These are phyloP conservation scores for Quercus bicolor DNA, from an alignment of 306 rosid genomes.

Conservation along the genomic window DNA sequence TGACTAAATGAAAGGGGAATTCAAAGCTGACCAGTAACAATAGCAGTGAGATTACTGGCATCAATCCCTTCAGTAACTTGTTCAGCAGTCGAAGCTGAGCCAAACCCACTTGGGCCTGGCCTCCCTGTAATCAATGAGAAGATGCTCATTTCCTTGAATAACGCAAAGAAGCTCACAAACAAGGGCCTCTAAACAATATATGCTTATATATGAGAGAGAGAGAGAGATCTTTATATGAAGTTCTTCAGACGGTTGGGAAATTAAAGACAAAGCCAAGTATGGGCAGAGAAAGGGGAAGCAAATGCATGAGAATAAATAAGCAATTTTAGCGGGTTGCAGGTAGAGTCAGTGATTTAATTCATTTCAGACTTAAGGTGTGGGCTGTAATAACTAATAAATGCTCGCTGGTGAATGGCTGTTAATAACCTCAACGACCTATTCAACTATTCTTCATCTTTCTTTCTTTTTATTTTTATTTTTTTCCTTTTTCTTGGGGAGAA, in stretches of 20 bases:
- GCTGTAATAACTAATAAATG: conserved; percentile 43
- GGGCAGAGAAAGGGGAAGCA: conserved; percentile 17
- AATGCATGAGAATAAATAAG: conserved; percentile 20
- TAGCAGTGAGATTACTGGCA: conserved; percentile 61
- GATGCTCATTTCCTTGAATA: conserved; percentile 31
- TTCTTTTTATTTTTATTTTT: too few species aligned
- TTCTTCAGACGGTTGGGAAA: background rate
- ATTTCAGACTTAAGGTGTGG: background rate
- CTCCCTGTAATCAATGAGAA: conserved; percentile 64
- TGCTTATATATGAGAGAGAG: background rate
- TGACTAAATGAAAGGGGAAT: background rate
- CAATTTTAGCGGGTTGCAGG: background rate
- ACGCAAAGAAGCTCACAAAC: background rate
- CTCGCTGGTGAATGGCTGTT: conserved; percentile 36
- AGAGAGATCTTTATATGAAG: background rate
- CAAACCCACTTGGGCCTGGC: conserved; percentile 75
- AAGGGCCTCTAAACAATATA: background rate
- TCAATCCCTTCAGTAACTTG: conserved; percentile 71
- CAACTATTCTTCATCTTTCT: background rate
- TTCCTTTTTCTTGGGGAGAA: too few species aligned
- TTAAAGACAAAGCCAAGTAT: background rate
- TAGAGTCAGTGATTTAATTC: conserved; percentile 22
- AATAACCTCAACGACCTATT: conserved; percentile 37
- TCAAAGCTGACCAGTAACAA: conserved; percentile 59
- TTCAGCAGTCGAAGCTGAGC: conserved; percentile 89